These are phyloP conservation scores for Asterella californica DNA, from an alignment of 225 moss, liverwort and hornwort genomes.

Conservation along the genomic window DNA sequence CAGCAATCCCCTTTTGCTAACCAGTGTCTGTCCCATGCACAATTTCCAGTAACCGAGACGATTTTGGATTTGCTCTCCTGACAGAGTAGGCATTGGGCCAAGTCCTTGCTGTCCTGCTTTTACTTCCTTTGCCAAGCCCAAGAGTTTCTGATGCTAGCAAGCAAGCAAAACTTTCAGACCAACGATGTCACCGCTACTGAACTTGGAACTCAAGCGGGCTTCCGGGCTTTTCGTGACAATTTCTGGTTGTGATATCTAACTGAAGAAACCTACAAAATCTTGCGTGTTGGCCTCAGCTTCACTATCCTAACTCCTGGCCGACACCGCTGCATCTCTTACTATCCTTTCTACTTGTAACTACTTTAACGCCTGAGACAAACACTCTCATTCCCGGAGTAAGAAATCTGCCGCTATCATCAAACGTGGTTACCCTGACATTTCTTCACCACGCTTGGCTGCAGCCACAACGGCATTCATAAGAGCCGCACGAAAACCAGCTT, in stretches of 20 bases:
- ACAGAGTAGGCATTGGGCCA: too few species aligned
- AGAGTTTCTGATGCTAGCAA: neutral
- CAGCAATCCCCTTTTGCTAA: too few species aligned
- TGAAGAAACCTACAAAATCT: neutral
- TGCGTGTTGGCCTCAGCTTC: neutral
- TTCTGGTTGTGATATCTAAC: neutral
- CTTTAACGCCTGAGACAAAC: neutral
- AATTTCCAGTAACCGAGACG: too few species aligned
- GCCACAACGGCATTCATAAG: conserved; percentile 84
- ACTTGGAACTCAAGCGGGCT: neutral
- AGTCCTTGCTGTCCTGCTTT: too few species aligned
- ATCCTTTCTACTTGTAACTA: too few species aligned
- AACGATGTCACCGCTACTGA: neutral
- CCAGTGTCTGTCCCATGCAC: too few species aligned
- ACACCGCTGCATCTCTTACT: too few species aligned
- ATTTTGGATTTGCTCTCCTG: too few species aligned
- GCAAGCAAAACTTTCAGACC: neutral
- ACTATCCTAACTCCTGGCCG: too few species aligned
- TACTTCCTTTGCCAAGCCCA: neutral
- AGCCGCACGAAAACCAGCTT: conserved; percentile 77
- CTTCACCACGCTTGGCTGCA: conserved; percentile 68
- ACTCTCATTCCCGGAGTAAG: neutral
- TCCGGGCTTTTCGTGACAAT: neutral
- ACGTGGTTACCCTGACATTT: conserved; percentile 36
- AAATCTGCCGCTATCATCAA: neutral